Evolutionary conservation across 208 protist genomes (phyloP).

Genomic region (Spironucleus salmonicida): DNA sequence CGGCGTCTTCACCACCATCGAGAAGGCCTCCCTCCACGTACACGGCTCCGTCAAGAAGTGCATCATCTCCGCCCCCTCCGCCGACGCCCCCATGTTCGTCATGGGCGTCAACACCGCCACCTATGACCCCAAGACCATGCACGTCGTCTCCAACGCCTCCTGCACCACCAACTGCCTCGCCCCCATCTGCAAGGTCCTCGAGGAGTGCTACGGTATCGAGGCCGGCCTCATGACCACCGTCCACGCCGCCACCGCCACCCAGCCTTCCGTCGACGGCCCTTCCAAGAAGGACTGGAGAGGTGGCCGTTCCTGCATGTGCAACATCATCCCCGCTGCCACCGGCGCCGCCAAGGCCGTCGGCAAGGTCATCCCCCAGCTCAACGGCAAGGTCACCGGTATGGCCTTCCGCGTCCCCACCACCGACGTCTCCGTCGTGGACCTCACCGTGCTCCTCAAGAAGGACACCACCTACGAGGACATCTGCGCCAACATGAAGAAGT

Average conservation of each 20-base stretch:
- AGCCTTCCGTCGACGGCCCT: constrained; percentile 88
- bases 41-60: constrained; percentile 84
- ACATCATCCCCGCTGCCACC: constrained; percentile 97
- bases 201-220: constrained; percentile 81
- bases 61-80: constrained; percentile 91
- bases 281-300: constrained; percentile 88
- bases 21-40: constrained; percentile 70
- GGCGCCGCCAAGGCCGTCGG: constrained; percentile 94
- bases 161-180: constrained; percentile 99
- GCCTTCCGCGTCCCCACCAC: constrained; percentile 89
- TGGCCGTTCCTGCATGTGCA: constrained; percentile 70
- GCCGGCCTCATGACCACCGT: constrained; percentile 92
- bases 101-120: constrained; percentile 88
- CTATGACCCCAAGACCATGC: constrained; percentile 58
- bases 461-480: constrained; percentile 80
- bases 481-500: constrained; percentile 69
- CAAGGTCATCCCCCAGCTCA: constrained; percentile 66
- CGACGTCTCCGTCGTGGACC: constrained; percentile 94
- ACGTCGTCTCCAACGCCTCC: constrained; percentile 87
- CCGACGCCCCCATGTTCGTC: constrained; percentile 85
- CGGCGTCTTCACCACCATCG: constrained; percentile 78
- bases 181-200: constrained; percentile 80
- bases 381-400: constrained; percentile 78
- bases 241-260: constrained; percentile 91
- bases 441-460: constrained; percentile 73